phyloP scores from a whole-genome alignment of 495 filamentous ascomycete species.

The Penicillium samsonianum region DNA sequence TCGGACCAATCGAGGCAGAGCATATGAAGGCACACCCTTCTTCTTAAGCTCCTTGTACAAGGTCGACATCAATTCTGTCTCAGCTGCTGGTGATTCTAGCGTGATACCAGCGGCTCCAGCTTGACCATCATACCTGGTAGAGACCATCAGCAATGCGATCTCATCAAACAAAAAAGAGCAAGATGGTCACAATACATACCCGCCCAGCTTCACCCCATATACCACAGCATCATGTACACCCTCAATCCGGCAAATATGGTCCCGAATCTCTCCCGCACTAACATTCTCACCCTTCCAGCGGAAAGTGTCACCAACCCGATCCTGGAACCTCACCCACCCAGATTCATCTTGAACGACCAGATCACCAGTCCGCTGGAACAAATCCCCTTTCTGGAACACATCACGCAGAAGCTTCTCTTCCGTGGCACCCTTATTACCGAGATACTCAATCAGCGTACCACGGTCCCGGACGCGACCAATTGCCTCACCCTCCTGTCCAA shows the following conservation, averaged over 20 bases:
- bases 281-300: conserved; percentile 96
- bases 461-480: conserved; percentile 66
- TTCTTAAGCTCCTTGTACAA: conserved; percentile 45
- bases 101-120: conserved; percentile 54
- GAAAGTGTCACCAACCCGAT: conserved; percentile 93
- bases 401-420: conserved; percentile 75
- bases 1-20: conserved; percentile 51
- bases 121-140: conserved; percentile 51
- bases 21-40: conserved; percentile 53
- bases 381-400: conserved; percentile 78
- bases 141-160: neutral
- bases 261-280: conserved; percentile 68
- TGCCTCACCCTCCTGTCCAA: conserved; percentile 76
- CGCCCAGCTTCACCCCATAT: conserved; percentile 49
- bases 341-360: conserved; percentile 69
- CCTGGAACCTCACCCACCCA: conserved; percentile 76
- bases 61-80: conserved; percentile 36
- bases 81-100: conserved; percentile 37
- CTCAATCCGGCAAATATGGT: conserved; percentile 48
- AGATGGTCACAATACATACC: conserved; percentile 27
- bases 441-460: conserved; percentile 77
- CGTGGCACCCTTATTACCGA: conserved; percentile 71
- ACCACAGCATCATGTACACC: conserved; percentile 53
- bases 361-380: conserved; percentile 85
- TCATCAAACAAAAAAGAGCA: neutral